Conservation (phyloP, 306 rosid species). For the Vigna unguiculata region DNA sequence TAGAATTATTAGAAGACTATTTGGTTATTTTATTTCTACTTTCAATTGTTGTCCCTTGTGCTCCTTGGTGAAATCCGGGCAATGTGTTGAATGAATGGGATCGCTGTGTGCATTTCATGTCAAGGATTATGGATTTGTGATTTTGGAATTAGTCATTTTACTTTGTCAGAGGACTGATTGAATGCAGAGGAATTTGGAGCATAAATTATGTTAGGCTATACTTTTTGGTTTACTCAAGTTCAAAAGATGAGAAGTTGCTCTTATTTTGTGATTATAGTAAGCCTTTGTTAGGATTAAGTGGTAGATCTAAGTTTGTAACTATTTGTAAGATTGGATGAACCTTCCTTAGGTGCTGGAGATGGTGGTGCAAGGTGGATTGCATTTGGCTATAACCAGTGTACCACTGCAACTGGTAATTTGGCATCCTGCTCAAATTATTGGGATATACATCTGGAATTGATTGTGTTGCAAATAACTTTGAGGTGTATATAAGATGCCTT, state of each 20-base stretch:
- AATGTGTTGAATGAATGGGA: neutral
- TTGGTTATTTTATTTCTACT: constrained; percentile 13
- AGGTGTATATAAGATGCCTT: constrained; percentile 42
- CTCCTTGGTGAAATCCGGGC: constrained; percentile 32
- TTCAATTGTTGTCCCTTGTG: constrained; percentile 10
- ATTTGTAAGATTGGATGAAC: constrained; percentile 27
- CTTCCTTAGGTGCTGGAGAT: constrained; percentile 31
- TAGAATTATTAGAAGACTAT: constrained; percentile 30
- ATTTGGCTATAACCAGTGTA: constrained; percentile 30
- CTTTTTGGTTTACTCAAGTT: constrained; percentile 27
- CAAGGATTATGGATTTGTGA: constrained; percentile 38
- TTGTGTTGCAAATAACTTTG: constrained; percentile 18
- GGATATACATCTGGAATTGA: constrained; percentile 34
- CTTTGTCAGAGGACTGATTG: constrained; percentile 28
- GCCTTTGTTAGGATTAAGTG: constrained; percentile 31
- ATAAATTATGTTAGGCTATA: constrained; percentile 32
- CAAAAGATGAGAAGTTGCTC: constrained; percentile 3
- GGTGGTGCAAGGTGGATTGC: constrained; percentile 35
- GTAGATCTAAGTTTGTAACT: constrained; percentile 33
- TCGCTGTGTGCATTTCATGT: constrained; percentile 35
- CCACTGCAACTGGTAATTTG: constrained; percentile 41
- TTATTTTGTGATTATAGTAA: constrained; percentile 20
- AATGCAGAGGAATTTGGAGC: constrained; percentile 27
- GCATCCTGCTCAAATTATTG: constrained; percentile 25
- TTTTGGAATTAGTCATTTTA: constrained; percentile 10